phyloP scores from a whole-genome alignment of 2,329 filamentous ascomycete species.

The Lecanicillium sp. region DNA sequence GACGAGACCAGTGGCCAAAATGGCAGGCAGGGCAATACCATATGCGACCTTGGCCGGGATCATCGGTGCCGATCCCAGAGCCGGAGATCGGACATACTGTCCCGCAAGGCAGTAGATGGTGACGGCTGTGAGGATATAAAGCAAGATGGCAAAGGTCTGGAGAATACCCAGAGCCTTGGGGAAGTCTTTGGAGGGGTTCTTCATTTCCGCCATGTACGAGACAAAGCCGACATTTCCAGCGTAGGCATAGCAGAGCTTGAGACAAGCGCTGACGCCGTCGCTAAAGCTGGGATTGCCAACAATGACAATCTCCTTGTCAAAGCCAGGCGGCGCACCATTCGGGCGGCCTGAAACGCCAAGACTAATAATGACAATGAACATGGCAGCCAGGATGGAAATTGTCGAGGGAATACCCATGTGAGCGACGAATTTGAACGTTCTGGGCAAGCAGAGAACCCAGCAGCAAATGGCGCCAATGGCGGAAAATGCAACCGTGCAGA shows the following conservation, averaged over 20 bases:
- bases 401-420: conserved; percentile 23
- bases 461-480: conserved; percentile 54
- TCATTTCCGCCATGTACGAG: conserved; percentile 25
- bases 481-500: conserved; percentile 60
- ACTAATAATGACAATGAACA: conserved; percentile 28
- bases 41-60: conserved; percentile 24
- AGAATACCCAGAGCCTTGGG: conserved; percentile 21
- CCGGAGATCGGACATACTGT: conserved; percentile 22
- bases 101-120: conserved; percentile 23
- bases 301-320: conserved; percentile 20
- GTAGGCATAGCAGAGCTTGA: conserved; percentile 27
- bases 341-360: conserved; percentile 23
- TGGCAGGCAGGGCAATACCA: conserved; percentile 20
- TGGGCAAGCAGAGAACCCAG: conserved; percentile 55
- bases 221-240: conserved; percentile 30
- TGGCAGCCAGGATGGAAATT: conserved; percentile 24
- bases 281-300: conserved; percentile 21
- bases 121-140: conserved; percentile 24
- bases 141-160: conserved; percentile 22
- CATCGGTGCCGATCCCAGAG: conserved; percentile 23
- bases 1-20: conserved; percentile 21
- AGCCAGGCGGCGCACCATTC: conserved; percentile 17
- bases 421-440: conserved; percentile 46
- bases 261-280: conserved; percentile 22
- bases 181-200: conserved; percentile 22